These are phyloP conservation scores for Podila epigama DNA, from an alignment of 192 early-diverging fungal species.

Conservation along the genomic window DNA sequence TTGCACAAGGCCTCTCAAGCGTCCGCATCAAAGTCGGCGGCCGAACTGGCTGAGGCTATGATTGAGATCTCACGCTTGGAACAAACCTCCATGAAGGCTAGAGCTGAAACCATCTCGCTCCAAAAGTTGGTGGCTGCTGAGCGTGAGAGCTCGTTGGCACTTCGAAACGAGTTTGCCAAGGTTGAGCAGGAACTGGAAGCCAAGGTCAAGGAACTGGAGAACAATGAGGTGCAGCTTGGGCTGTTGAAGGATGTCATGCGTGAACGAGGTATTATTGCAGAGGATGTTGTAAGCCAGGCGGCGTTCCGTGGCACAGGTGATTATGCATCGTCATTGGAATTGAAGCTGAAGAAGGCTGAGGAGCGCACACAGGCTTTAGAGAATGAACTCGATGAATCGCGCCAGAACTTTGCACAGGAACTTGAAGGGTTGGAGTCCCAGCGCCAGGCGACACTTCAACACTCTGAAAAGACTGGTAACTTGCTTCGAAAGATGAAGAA, in stretches of 20 bases:
- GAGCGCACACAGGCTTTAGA: conserved; percentile 13
- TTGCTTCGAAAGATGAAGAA: conserved; percentile 40
- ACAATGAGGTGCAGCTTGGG: conserved; percentile 57
- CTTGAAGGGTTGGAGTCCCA: conserved; percentile 31
- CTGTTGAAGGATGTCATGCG: conserved; percentile 60
- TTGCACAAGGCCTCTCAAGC: conserved; percentile 37
- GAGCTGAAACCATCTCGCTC: conserved; percentile 51
- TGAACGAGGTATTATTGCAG: conserved; percentile 55
- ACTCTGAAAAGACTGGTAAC: conserved; percentile 27
- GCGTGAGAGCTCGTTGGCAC: conserved; percentile 20
- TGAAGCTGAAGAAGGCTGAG: conserved; percentile 27
- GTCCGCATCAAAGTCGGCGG: conserved; percentile 32
- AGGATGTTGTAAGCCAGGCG: conserved; percentile 39
- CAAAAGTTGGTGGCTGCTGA: conserved; percentile 51
- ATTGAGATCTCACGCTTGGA: conserved; percentile 56
- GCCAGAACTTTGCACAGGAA: conserved; percentile 15
- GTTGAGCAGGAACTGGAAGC: conserved; percentile 49
- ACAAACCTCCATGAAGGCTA: conserved; percentile 51
- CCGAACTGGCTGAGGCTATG: conserved; percentile 51
- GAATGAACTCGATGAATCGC: conserved; percentile 31
- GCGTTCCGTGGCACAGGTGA: conserved; percentile 11
- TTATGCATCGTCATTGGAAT: conserved; percentile 26
- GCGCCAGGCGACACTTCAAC: conserved; percentile 30
- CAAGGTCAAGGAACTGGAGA: conserved; percentile 57
- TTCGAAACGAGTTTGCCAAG: conserved; percentile 40